Base-by-base conservation (phyloP, 2,329 filamentous ascomycete genomes). In the Lasiodiplodia citricola region DNA sequence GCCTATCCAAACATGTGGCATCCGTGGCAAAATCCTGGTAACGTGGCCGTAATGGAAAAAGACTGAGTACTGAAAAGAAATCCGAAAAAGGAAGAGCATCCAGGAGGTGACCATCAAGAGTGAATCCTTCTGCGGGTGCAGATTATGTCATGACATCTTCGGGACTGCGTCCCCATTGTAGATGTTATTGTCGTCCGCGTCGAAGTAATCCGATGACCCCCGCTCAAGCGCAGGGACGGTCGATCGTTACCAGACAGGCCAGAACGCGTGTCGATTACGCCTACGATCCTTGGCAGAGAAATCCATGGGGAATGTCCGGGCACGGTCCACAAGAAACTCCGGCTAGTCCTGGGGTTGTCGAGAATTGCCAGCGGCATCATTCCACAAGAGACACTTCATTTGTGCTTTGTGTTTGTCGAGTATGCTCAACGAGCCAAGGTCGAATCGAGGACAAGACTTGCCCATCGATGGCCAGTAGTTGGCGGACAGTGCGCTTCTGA, bases 201-300 rank as follows among this genome's bases (percentile, higher is more conserved):
- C 66, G 66, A 63, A 60, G 66, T 68, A 52, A 54, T 68, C 44
- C 66, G 66, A 68, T 62, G 56, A 68, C 56, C 66, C 56, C 66
- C 37, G 56, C 66, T 41, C 8, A 28, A 8, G 35, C 8, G 66
- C 66, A 63, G 57, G 50, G 57, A 56, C 50, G 28, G 41, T 68
- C 66, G 57, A 68, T 68, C 56, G 56, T 68, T 60, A 63, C 56
- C 66, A 54, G 47, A 41, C 56, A 31, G 56, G 50, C 51, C 66
- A 55, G 50, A 66, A 66, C 63, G 16, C 41, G 52, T 54, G 66
- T 63, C 56, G 66, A 56, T 66, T 68, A 68, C 50, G 56, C 44
- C 50, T 68, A 68, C 66, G 56, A 68, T 68, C 66, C 66, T 47
- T 44, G 66, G 66, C 44, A 50, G 7, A 56, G 35, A 16, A 14